Conservation (phyloP, 2,329 filamentous ascomycete species). For the Aspergillus sp. region DNA sequence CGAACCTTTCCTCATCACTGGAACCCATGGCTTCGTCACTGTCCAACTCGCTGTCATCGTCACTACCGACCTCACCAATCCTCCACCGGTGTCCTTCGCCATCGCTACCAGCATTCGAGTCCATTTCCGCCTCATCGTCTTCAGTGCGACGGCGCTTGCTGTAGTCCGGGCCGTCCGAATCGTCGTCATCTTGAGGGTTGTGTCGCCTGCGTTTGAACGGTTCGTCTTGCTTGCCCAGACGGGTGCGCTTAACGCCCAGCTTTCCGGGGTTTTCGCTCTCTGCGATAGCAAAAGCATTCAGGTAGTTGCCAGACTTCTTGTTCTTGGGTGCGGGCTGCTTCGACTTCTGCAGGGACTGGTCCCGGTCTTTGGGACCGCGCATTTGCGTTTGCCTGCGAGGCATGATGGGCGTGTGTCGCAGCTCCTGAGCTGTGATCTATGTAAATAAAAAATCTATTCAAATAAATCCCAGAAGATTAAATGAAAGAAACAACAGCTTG, state of each 20-base stretch:
- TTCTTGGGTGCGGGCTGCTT: constrained; percentile 48
- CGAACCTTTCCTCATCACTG: constrained; percentile 83
- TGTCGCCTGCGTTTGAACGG: constrained; percentile 44
- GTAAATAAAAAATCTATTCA: not conserved
- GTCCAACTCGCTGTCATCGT: constrained; percentile 69
- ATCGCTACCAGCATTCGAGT: constrained; percentile 75
- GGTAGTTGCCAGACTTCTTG: constrained; percentile 46
- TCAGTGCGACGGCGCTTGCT: constrained; percentile 49
- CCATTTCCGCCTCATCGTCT: constrained; percentile 45
- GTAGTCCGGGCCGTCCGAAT: constrained; percentile 41
- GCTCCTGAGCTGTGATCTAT: not conserved
- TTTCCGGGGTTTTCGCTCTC: constrained; percentile 57
- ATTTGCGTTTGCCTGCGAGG: constrained; percentile 44
- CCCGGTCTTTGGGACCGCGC: constrained; percentile 37
- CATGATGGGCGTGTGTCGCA: constrained; percentile 32
- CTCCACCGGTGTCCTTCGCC: constrained; percentile 85
- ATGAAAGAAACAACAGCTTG: constrained; percentile 8
- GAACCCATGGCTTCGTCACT: constrained; percentile 84
- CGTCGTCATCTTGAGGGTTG: constrained; percentile 45
- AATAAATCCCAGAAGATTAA: not conserved
- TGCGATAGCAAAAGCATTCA: constrained; percentile 68
- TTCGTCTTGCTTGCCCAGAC: constrained; percentile 61
- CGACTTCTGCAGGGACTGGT: constrained; percentile 42
- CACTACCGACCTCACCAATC: constrained; percentile 68
- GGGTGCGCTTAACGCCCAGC: constrained; percentile 56